phyloP scores from a whole-genome alignment of 169 alveolate genomes.

The Plasmodium sp. region DNA sequence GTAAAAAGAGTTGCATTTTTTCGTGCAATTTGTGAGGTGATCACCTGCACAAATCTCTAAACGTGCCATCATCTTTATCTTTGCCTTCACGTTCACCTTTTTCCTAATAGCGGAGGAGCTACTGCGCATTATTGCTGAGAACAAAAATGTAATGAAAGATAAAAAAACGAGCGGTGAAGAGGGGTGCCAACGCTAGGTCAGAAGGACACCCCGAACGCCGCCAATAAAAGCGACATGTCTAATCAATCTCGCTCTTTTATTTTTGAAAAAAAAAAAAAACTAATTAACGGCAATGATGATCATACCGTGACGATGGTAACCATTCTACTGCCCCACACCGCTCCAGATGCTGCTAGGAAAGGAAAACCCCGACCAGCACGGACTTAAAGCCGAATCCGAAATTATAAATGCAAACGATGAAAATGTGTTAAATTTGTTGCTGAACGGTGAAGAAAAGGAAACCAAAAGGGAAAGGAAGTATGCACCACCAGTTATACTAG shows the following conservation, averaged over 20 bases:
- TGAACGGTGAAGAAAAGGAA: slow-evolving; percentile 3
- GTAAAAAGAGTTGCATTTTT: neutral
- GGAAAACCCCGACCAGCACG: neutral
- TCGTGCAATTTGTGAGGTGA: neutral
- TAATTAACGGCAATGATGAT: neutral
- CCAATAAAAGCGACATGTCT: neutral
- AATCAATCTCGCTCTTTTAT: neutral
- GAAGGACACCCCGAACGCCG: neutral
- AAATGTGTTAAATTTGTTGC: slow-evolving; percentile 36
- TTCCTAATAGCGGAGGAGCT: slow-evolving; percentile 41
- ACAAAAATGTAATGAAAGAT: slow-evolving; percentile 21
- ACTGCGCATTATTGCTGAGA: slow-evolving; percentile 24
- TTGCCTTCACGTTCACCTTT: neutral
- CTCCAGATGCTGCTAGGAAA: slow-evolving; percentile 22
- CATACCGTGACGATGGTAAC: neutral
- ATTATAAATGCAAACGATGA: slow-evolving; percentile 58
- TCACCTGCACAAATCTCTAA: neutral
- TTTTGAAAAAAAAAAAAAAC: neutral
- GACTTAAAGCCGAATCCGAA: slow-evolving; percentile 19
- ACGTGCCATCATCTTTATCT: neutral
- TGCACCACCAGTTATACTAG: slow-evolving; percentile 33
- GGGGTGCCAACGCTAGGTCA: neutral
- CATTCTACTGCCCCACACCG: neutral
- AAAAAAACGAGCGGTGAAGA: neutral
- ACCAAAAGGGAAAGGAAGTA: neutral